Percentiles rank a stretch among this genome's conserved stretches.
Evolutionary conservation across 140 eudicot genomes (phyloP).

Genomic region (Artemisia princeps): DNA sequence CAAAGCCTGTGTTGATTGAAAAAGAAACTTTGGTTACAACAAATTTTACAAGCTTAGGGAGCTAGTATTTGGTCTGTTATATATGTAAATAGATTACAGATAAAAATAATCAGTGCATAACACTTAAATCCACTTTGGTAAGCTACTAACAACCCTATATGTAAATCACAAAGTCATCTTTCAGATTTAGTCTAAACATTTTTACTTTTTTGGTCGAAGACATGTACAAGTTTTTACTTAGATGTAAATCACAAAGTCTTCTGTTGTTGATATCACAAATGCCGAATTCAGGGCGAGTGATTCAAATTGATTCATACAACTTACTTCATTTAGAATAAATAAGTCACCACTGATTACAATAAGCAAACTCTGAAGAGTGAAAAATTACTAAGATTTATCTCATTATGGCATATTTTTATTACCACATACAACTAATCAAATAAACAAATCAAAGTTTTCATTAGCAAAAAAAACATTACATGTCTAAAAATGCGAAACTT

Average conservation of each 20-base stretch:
- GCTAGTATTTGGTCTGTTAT: not conserved
- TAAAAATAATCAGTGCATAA: not conserved
- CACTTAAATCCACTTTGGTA: not conserved
- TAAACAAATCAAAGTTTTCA: no score
- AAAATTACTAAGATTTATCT: not conserved
- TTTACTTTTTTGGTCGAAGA: no score
- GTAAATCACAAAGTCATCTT: slow-evolving; percentile 1
- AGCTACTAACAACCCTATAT: not conserved
- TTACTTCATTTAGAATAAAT: not conserved
- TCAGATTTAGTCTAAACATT: not conserved
- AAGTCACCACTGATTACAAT: not conserved
- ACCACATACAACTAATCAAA: not conserved
- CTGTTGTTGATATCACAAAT: no score
- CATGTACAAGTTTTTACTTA: no score
- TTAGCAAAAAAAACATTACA: no score
- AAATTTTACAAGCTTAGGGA: no score
- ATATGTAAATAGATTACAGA: not conserved
- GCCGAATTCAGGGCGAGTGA: not conserved
- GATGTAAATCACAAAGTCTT: no score
- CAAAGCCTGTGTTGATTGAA: slow-evolving; percentile 45
- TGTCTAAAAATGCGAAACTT: no score
- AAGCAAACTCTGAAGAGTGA: not conserved
- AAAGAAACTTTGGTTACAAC: no score
- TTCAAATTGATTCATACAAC: not conserved
- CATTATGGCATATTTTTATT: not conserved